Percentiles rank a stretch among this genome's conserved stretches.
Evolutionary conservation across 1,284 basidiomycete genomes (phyloP).

Genomic region (Cutaneotrichosporon sp.): DNA sequence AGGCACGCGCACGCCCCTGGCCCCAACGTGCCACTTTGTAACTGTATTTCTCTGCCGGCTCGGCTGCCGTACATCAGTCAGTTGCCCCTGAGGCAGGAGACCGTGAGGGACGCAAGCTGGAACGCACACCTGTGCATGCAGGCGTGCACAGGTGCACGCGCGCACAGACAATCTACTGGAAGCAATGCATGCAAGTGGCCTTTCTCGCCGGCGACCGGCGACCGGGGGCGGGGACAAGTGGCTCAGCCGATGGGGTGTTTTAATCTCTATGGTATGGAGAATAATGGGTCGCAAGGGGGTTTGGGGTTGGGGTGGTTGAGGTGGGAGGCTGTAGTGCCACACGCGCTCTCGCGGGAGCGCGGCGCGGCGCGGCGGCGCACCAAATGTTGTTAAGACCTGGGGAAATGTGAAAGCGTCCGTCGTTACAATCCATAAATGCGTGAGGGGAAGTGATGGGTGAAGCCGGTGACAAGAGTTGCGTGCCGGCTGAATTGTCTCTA

Average conservation of each 20-base stretch:
- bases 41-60: no score
- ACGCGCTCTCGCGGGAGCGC: no score
- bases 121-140: no score
- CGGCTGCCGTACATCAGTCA: no score
- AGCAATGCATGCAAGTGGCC: not conserved
- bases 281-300: not conserved
- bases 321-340: no score
- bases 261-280: not conserved
- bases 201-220: no score
- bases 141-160: no score
- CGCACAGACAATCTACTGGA: not conserved
- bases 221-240: not conserved
- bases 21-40: no score
- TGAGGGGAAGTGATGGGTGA: not conserved
- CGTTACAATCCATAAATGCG: conserved; percentile 1
- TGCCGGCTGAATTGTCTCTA: not conserved
- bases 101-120: no score
- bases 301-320: no score
- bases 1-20: no score
- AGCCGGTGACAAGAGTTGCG: not conserved
- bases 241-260: not conserved
- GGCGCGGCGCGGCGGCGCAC: not conserved
- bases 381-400: not conserved
- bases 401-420: conserved; percentile 1
- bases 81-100: no score